Percentiles rank a stretch among this genome's conserved stretches.
Conservation (phyloP, 2,329 filamentous ascomycete species). For the Leptodontidium sp. region DNA sequence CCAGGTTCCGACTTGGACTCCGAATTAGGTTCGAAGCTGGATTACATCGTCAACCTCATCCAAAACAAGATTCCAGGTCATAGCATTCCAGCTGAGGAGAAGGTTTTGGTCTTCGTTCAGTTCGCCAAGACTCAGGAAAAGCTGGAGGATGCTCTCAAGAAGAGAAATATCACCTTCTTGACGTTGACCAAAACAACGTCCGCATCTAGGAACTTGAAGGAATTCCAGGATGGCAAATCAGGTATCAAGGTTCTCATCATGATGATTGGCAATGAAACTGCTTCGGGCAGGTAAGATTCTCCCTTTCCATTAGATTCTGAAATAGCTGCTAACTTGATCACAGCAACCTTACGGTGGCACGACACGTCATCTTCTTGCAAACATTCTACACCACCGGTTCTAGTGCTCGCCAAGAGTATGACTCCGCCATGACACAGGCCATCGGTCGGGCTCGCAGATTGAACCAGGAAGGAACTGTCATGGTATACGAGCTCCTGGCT, state of each 20-base stretch:
- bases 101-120: constrained; percentile 64
- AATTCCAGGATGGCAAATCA: constrained; percentile 51
- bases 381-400: constrained; percentile 55
- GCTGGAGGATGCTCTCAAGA: constrained; percentile 47
- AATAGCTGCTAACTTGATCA: neutral
- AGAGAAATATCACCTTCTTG: constrained; percentile 46
- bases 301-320: neutral
- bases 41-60: constrained; percentile 55
- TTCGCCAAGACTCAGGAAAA: constrained; percentile 54
- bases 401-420: constrained; percentile 60
- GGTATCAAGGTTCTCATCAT: constrained; percentile 59
- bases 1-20: neutral
- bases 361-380: constrained; percentile 69
- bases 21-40: constrained; percentile 55
- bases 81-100: constrained; percentile 49
- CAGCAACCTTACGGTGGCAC: constrained; percentile 69
- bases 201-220: constrained; percentile 48
- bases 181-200: constrained; percentile 48
- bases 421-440: constrained; percentile 67
- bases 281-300: constrained; percentile 64
- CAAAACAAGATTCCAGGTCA: constrained; percentile 38
- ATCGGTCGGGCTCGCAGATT: constrained; percentile 67
- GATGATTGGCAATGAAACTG: constrained; percentile 62
- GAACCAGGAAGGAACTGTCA: constrained; percentile 63
- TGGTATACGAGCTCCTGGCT: constrained; percentile 56